Evolutionary conservation across 106 monocot species (phyloP).

Genomic region (Acanthochlamys bracteata): DNA sequence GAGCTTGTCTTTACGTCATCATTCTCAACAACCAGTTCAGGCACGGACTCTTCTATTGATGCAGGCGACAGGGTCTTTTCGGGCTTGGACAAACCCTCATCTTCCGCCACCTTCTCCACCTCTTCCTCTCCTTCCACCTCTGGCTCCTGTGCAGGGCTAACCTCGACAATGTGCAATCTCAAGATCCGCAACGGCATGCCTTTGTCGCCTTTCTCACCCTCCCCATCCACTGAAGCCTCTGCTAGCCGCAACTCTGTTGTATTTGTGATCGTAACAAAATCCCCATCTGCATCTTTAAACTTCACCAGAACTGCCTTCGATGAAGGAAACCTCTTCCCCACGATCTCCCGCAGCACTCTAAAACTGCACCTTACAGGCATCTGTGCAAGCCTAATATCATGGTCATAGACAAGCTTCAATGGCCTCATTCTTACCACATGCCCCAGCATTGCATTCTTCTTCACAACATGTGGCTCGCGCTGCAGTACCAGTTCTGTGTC

Average conservation of each 20-base stretch:
- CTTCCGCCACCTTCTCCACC: slow-evolving; percentile 12
- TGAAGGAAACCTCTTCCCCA: slow-evolving; percentile 58
- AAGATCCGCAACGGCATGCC: slow-evolving; percentile 25
- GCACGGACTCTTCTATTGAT: too few relatives aligned
- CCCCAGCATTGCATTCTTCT: background rate
- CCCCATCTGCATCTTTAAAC: slow-evolving; percentile 79
- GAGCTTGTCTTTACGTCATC: too few relatives aligned
- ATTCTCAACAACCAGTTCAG: too few relatives aligned
- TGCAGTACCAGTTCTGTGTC: background rate
- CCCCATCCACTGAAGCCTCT: slow-evolving; percentile 30
- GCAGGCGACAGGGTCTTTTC: too few relatives aligned
- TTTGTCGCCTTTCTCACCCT: slow-evolving; percentile 3
- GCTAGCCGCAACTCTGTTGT: slow-evolving; percentile 70
- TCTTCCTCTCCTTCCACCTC: slow-evolving; percentile 42
- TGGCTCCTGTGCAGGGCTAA: slow-evolving; percentile 71
- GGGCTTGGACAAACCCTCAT: too few relatives aligned
- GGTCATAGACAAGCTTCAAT: slow-evolving; percentile 86
- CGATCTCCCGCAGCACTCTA: slow-evolving; percentile 60
- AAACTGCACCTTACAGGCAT: slow-evolving; percentile 71
- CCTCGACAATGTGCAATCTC: slow-evolving; percentile 84
- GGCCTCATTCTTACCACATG: slow-evolving; percentile 28
- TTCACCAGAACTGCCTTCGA: slow-evolving; percentile 78
- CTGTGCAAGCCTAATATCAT: slow-evolving; percentile 85
- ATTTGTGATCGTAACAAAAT: slow-evolving; percentile 82
- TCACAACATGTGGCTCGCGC: background rate